Evolutionary conservation across 1,139 yeast species (phyloP).

Genomic region (Debaryomycetaceae sp.): DNA sequence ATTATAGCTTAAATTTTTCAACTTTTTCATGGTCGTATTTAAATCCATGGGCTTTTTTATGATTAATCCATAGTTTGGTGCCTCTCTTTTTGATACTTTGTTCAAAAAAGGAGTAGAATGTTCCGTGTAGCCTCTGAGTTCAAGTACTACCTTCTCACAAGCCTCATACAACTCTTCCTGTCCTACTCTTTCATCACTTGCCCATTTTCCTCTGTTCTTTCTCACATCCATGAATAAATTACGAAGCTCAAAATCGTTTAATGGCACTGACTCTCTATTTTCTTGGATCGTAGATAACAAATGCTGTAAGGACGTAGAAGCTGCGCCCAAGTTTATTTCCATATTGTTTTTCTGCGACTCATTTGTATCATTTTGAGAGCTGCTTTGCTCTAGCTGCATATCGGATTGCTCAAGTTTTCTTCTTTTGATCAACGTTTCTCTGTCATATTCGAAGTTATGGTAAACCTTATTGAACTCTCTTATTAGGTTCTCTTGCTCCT

Average conservation of each 20-base stretch:
- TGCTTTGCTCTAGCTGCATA: constrained; percentile 52
- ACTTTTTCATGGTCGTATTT: constrained; percentile 87
- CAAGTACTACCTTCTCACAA: constrained; percentile 90
- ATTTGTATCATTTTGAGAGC: constrained; percentile 9
- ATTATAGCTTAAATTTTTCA: constrained; percentile 75
- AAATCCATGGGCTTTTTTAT: constrained; percentile 96
- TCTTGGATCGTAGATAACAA: constrained; percentile 74
- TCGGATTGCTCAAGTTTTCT: constrained; percentile 79
- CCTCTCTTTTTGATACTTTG: constrained; percentile 93
- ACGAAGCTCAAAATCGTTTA: constrained; percentile 84
- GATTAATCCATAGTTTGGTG: constrained; percentile 89
- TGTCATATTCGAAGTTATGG: constrained; percentile 81
- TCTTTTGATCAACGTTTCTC: constrained; percentile 73
- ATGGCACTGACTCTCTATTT: constrained; percentile 66
- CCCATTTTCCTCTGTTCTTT: constrained; percentile 96
- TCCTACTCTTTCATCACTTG: constrained; percentile 87
- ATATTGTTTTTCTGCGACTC: constrained; percentile 13
- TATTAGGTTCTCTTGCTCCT: constrained; percentile 38
- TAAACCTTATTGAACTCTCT: constrained; percentile 58
- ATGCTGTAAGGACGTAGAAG: constrained; percentile 80
- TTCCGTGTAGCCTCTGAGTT: constrained; percentile 87
- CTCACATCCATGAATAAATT: constrained; percentile 88
- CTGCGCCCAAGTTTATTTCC: constrained; percentile 63
- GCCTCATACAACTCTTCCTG: constrained; percentile 98
- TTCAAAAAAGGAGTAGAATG: constrained; percentile 95